Evolutionary conservation across 2,329 filamentous ascomycete genomes (phyloP), one percentile per base, ranked within the genome.

Genomic region (Trichoderma sp.): DNA sequence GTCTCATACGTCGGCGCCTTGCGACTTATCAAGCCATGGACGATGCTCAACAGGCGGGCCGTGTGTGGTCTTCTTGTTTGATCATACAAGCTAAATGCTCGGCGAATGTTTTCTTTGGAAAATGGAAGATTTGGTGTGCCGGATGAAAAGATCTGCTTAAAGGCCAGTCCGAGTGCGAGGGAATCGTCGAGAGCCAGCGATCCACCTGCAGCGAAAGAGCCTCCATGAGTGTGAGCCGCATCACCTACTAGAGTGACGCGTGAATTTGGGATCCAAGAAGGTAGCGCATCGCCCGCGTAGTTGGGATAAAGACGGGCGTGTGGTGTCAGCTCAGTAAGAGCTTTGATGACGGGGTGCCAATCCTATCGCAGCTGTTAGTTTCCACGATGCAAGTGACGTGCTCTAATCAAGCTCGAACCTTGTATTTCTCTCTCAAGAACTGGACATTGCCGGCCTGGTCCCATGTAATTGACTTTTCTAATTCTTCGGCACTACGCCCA

Each of bases 291-390:
- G 0, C 81, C 83, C 0, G 82, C 80, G 18, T 80, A 79, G 73
- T 85, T 85, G 14, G 84, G 83, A 61, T 82, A 85, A 0, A 83
- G 71, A n/a, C 79, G 79, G 0, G 81, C 82, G 39, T 79, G 76
- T 0, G 83, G 84, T 7, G 81, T 82, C 3, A 80, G 78, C 8
- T 83, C 79, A 4, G 83, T 76, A 4, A 86, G 77, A 14, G 79
- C 78, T 68, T 79, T 80, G 34, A 82, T 77, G 0, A 81, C 75
- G 0, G 82, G 82, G 60, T 83, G 81, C 84, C 84, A 86, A 72
- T 81, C 77, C 73, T 71, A 2, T 47, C 6, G 9, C 34, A 30
- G 2, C 18, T 7, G 14, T 71, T 47, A 43, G 60, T 43, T 26
- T 21, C 12, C 6, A 21, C 1, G 12, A 8, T 18, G 28, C 18